A percentile compares a stretch with the other conserved stretches of the same genome.
phyloP scores from a whole-genome alignment of 2,329 filamentous ascomycete species.

The Mollisia scopiformis region DNA sequence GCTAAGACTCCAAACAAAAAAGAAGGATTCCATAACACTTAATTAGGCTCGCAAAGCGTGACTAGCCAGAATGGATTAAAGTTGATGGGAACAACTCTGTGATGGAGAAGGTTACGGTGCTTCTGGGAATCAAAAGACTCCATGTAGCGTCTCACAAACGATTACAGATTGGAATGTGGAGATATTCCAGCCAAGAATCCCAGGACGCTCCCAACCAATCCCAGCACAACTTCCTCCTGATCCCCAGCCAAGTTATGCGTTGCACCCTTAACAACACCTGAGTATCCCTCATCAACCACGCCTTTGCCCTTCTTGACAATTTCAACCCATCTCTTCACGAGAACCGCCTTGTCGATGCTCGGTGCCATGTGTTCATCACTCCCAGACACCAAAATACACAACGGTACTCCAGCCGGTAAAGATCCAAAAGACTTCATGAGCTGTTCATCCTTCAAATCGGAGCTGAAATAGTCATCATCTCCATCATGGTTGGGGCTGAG shows the following conservation, averaged over 20 bases:
- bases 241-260: conserved; percentile 54
- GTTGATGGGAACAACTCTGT: no score
- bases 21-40: no score
- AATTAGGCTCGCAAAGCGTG: no score
- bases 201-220: conserved; percentile 52
- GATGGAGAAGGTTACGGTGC: no score
- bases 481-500: conserved; percentile 55
- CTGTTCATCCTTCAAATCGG: conserved; percentile 57
- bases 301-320: conserved; percentile 47
- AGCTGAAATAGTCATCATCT: conserved; percentile 71
- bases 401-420: conserved; percentile 42
- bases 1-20: no score
- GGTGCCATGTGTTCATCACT: conserved; percentile 54
- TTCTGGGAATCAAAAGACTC: no score
- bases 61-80: no score
- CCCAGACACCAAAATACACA: conserved; percentile 53
- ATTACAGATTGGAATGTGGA: conserved; percentile 11
- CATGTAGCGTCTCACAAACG: background rate
- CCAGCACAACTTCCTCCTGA: conserved; percentile 47
- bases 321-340: conserved; percentile 52
- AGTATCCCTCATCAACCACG: conserved; percentile 49
- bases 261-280: conserved; percentile 51
- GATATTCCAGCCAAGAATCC: conserved; percentile 46
- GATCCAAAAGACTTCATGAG: conserved; percentile 60
- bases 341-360: conserved; percentile 47